These are phyloP conservation scores for Candida namnaoensis DNA, from an alignment of 805 yeast genomes.

Conservation along the genomic window DNA sequence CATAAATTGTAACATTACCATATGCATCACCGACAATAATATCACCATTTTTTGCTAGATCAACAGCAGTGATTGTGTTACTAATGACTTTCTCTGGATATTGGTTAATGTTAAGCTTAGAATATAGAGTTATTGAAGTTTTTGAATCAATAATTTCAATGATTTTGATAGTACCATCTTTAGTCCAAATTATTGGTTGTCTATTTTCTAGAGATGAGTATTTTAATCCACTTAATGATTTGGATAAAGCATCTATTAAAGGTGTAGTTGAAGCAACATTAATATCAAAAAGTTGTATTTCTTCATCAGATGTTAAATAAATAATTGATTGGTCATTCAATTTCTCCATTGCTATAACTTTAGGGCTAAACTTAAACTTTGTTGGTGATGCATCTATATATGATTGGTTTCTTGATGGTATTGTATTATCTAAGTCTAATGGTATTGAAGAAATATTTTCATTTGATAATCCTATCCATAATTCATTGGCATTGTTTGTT, in stretches of 20 bases:
- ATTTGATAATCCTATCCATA: constrained; percentile 1
- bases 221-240: constrained; percentile 31
- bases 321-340: constrained; percentile 18
- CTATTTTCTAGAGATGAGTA: constrained; percentile 9
- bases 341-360: constrained; percentile 14
- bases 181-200: constrained; percentile 31
- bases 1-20: constrained; percentile 27
- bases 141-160: constrained; percentile 10
- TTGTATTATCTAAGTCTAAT: background rate
- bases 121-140: background rate
- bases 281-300: constrained; percentile 22
- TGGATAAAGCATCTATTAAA: constrained; percentile 28
- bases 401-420: background rate
- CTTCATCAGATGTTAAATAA: constrained; percentile 27
- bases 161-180: constrained; percentile 28
- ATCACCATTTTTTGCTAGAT: constrained; percentile 17
- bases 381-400: constrained; percentile 11
- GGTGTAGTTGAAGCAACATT: constrained; percentile 4
- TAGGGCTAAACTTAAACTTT: constrained; percentile 13
- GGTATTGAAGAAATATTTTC: background rate
- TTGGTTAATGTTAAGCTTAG: background rate
- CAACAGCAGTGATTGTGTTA: constrained; percentile 34
- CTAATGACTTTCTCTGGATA: constrained; percentile 22
- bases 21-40: constrained; percentile 40
- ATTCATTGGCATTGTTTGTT: background rate